A percentile compares a stretch with the other conserved stretches of the same genome.
These are phyloP conservation scores for Glarea lozoyensis DNA, from an alignment of 495 filamentous ascomycete species.

Conservation along the genomic window DNA sequence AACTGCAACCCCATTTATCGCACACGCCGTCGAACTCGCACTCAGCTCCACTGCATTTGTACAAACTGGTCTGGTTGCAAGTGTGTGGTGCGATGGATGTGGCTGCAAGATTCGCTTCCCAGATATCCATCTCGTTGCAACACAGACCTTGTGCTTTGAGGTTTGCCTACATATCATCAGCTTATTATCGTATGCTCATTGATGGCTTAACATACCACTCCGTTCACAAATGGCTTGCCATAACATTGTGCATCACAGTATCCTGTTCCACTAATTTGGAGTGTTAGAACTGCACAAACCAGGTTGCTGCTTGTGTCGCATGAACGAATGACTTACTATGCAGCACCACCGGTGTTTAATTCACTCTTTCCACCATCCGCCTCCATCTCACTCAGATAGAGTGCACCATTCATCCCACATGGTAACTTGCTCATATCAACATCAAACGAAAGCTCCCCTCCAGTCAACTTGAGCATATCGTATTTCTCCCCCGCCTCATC, in stretches of 20 bases:
- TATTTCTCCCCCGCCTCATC: constrained; percentile 57
- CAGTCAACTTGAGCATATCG: constrained; percentile 47
- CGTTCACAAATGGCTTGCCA: constrained; percentile 55
- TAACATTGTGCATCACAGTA: constrained; percentile 72
- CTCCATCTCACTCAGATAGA: constrained; percentile 62
- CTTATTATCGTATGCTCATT: constrained; percentile 13
- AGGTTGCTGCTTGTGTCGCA: no score
- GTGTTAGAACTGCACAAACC: no score
- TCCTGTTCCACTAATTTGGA: no score
- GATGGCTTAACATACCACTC: constrained; percentile 30
- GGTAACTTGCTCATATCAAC: constrained; percentile 56
- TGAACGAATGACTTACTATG: no score
- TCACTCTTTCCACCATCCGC: constrained; percentile 46
- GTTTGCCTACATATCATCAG: constrained; percentile 22
- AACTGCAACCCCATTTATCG: constrained; percentile 66
- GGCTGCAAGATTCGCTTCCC: constrained; percentile 55
- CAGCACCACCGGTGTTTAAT: constrained; percentile 57
- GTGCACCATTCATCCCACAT: constrained; percentile 64
- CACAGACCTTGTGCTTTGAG: constrained; percentile 47
- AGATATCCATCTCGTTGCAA: constrained; percentile 64
- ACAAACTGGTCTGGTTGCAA: constrained; percentile 14
- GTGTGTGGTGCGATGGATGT: constrained; percentile 44
- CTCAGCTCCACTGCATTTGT: constrained; percentile 13
- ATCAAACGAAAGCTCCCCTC: constrained; percentile 60
- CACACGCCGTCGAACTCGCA: constrained; percentile 47